Conservation (phyloP, 805 yeast species). For the Clavispora phyllophila region DNA sequence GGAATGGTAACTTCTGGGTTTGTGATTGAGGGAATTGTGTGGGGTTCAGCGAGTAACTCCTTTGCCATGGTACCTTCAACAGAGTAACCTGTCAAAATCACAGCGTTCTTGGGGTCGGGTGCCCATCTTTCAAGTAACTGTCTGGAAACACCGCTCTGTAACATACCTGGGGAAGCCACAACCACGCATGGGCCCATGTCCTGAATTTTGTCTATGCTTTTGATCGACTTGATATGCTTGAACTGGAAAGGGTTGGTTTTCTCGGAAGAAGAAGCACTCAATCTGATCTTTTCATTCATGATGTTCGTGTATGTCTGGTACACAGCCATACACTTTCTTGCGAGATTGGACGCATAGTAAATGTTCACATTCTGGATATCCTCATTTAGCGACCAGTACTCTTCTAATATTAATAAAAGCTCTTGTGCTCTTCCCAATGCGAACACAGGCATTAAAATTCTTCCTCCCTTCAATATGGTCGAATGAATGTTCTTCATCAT, state of each 20-base stretch:
- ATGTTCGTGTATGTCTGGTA: slow-evolving; percentile 94
- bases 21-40: slow-evolving; percentile 76
- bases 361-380: slow-evolving; percentile 80
- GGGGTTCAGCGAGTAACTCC: slow-evolving; percentile 79
- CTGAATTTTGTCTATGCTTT: slow-evolving; percentile 76
- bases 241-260: slow-evolving; percentile 79
- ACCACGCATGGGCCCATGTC: slow-evolving; percentile 96
- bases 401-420: slow-evolving; percentile 81
- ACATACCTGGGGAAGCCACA: slow-evolving; percentile 97
- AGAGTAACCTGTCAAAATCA: slow-evolving; percentile 91
- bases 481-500: slow-evolving; percentile 79
- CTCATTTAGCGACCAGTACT: slow-evolving; percentile 83
- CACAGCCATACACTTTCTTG: slow-evolving; percentile 94
- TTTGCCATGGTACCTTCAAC: slow-evolving; percentile 99
- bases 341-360: slow-evolving; percentile 88
- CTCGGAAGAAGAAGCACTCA: slow-evolving; percentile 38
- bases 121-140: slow-evolving; percentile 94
- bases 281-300: slow-evolving; percentile 91
- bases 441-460: slow-evolving; percentile 89
- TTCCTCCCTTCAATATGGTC: slow-evolving; percentile 81
- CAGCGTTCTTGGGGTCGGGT: slow-evolving; percentile 87
- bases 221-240: slow-evolving; percentile 74
- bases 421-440: slow-evolving; percentile 98
- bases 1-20: slow-evolving; percentile 84
- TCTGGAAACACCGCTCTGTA: slow-evolving; percentile 92